phyloP scores from a whole-genome alignment of 805 yeast species.

The Komagataella ulmi region DNA sequence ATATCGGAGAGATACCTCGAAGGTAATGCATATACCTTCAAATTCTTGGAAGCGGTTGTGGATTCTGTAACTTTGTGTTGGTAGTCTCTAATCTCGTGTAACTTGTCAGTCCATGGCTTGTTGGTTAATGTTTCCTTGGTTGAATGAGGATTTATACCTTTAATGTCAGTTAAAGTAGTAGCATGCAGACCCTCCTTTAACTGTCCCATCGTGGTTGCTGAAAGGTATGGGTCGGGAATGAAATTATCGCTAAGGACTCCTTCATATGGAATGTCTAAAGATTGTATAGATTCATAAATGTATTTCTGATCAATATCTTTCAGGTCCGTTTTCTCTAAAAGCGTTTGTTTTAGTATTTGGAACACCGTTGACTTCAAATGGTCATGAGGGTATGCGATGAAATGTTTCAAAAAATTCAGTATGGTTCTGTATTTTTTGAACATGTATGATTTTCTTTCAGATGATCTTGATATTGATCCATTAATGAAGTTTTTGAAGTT shows the following conservation, averaged over 20 bases:
- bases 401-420: neutral
- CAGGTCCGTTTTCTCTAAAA: neutral
- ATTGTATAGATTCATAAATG: neutral
- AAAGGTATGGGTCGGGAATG: neutral
- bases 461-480: neutral
- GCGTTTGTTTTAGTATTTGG: neutral
- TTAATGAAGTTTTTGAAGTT: neutral
- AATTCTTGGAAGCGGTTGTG: neutral
- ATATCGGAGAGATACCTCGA: neutral
- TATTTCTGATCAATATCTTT: neutral
- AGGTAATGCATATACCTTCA: neutral
- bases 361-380: neutral
- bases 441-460: neutral
- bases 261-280: neutral
- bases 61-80: neutral
- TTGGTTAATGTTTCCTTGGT: neutral
- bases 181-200: neutral
- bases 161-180: neutral
- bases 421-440: neutral
- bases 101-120: neutral
- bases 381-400: conserved; percentile 1
- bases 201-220: neutral
- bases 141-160: neutral
- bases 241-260: neutral
- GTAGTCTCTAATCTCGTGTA: neutral